Conservation (phyloP, 176 grass and related monocot species). For the Zoysia pacifica region DNA sequence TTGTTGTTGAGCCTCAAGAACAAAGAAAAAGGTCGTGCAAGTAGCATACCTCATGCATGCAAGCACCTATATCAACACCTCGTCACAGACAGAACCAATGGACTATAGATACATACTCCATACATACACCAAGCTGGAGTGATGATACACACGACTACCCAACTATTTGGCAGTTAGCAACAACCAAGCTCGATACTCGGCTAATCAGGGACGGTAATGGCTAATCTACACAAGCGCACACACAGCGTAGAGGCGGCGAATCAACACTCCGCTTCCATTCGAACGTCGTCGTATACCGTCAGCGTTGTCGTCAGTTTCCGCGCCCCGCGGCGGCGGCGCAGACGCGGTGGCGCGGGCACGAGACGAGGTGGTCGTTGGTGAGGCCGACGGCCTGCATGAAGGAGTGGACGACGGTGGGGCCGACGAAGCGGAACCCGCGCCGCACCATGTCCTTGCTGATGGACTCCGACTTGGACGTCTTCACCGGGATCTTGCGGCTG, state of each 20-base stretch:
- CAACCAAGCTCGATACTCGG: no score
- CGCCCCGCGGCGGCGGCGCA: slow-evolving; percentile 23
- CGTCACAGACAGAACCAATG: background rate
- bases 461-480: slow-evolving; percentile 95
- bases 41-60: slow-evolving; percentile 32
- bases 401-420: slow-evolving; percentile 88
- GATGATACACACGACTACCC: no score
- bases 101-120: background rate
- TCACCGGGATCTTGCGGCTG: slow-evolving; percentile 90
- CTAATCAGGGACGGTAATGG: no score
- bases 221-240: no score
- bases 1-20: background rate
- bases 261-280: no score
- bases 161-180: no score
- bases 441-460: slow-evolving; percentile 99
- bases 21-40: background rate
- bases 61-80: slow-evolving; percentile 7
- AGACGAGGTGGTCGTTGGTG: slow-evolving; percentile 95
- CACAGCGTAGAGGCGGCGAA: no score
- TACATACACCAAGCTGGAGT: slow-evolving; percentile 5
- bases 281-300: background rate
- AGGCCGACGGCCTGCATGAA: slow-evolving; percentile 97
- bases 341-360: slow-evolving; percentile 82
- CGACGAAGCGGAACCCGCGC: slow-evolving; percentile 81
- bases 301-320: slow-evolving; percentile 12